A percentile compares a stretch with the other conserved stretches of the same genome.
phyloP scores from a whole-genome alignment of 441 rosid genomes.

The Gossypium davidsonii region DNA sequence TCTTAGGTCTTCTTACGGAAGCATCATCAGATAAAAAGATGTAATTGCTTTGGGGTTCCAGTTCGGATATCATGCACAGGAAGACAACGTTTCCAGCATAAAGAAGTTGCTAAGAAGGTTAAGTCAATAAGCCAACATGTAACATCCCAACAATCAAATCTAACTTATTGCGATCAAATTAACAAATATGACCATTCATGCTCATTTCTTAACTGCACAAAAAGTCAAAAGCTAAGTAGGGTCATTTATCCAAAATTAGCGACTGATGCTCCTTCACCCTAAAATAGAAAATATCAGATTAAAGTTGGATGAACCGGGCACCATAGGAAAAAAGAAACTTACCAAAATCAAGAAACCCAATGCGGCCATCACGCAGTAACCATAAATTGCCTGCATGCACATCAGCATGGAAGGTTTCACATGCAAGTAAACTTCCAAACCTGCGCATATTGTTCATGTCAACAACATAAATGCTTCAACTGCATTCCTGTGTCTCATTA shows the following conservation, averaged over 20 bases:
- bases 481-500: background rate
- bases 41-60: background rate
- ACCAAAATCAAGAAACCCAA: conserved; percentile 99
- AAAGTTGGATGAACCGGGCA: conserved; percentile 7
- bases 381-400: conserved; percentile 98
- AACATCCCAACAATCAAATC: background rate
- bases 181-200: background rate
- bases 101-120: background rate
- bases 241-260: background rate
- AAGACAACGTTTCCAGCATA: background rate
- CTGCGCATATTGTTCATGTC: conserved; percentile 31
- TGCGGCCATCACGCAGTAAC: conserved; percentile 92
- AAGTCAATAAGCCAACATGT: background rate
- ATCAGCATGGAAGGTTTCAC: conserved; percentile 98
- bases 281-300: background rate
- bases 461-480: background rate
- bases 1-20: background rate
- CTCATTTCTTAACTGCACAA: background rate
- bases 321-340: conserved; percentile 16
- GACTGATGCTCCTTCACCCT: background rate
- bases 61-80: background rate
- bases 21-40: background rate
- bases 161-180: background rate
- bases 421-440: conserved; percentile 97
- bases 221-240: background rate